Evolutionary conservation across 2,329 filamentous ascomycete genomes (phyloP), one percentile per base, ranked within the genome.

Genomic region (Botrytis medusae): DNA sequence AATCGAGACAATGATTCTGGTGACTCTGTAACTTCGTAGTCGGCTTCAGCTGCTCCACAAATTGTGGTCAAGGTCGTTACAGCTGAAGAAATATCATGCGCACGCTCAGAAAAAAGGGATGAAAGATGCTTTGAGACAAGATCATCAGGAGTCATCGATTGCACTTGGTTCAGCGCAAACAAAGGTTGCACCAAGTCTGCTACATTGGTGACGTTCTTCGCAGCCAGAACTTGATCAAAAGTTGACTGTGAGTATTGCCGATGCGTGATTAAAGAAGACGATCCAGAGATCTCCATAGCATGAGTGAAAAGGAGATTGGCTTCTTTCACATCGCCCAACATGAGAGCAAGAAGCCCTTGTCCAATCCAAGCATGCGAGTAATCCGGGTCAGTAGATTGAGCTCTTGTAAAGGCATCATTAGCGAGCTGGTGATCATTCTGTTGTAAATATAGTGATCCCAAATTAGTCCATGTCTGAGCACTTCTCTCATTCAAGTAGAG

Each of bases 341-440:
- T 88, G 42, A 95, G 86, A 6, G 96, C 94, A 70, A 98, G 87
- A 40, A 97, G 87, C 0, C 93, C 95, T 82, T 98, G 95, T 1
- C 96, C 96, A 12, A 98, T 85, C 97, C 96, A 99, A 25, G 95
- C 95, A 79, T 95, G 90, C 0, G 94, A 91, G 80, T 95, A 97
- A 76, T 98, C 95, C 0, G 97, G 96, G 81, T 99, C 97, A 6
- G 93, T 93, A 1, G 95, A 97, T 81, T 99, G 96, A 5, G 95
- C 94, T 75, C 94, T 88, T 2, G 93, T 94, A 81, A 98, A 98
- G 0, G 93, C 91, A 77, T 95, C 90, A 78, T 97, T 97, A 9
- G 96, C 94, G n/a, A 98, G 86, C 79, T 94, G 88, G 32, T 90
- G 82, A 78, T 99, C 96, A 73, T 92, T 92, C 76, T 97, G 92